Evolutionary conservation across 2,329 filamentous ascomycete genomes (phyloP).

Genomic region (Lachnellula occidentalis): DNA sequence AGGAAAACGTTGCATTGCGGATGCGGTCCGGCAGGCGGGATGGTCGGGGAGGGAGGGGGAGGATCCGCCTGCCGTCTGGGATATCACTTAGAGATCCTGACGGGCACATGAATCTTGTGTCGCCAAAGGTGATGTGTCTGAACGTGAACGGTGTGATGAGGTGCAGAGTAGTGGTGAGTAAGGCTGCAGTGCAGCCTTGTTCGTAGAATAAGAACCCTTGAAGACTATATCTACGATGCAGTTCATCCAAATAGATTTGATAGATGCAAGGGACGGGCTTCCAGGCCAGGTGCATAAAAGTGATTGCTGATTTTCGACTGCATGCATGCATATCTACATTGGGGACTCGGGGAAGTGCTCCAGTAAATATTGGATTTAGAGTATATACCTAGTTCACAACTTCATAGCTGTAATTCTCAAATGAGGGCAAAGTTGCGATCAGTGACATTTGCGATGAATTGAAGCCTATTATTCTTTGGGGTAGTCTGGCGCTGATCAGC

Average conservation of each 20-base stretch:
- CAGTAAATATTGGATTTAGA: not conserved
- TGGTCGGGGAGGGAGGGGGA: not conserved
- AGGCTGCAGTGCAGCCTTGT: not conserved
- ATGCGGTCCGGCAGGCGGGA: slow-evolving; percentile 2
- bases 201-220: not conserved
- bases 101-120: slow-evolving; percentile 2
- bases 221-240: not conserved
- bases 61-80: not conserved
- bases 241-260: not conserved
- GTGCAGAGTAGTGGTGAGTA: slow-evolving; percentile 1
- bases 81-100: too few species aligned
- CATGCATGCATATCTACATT: not conserved
- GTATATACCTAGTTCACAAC: not conserved
- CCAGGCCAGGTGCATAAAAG: not conserved
- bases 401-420: not conserved
- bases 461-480: too few species aligned
- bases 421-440: not conserved
- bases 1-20: not conserved
- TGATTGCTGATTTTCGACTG: not conserved
- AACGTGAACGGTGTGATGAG: slow-evolving; percentile 4
- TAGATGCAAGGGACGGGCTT: not conserved
- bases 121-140: not conserved
- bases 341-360: not conserved
- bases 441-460: too few species aligned
- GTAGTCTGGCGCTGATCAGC: too few species aligned